A percentile compares a stretch with the other conserved stretches of the same genome.
Evolutionary conservation across 331 rosid genomes (phyloP).

Genomic region (Ulmus americana): DNA sequence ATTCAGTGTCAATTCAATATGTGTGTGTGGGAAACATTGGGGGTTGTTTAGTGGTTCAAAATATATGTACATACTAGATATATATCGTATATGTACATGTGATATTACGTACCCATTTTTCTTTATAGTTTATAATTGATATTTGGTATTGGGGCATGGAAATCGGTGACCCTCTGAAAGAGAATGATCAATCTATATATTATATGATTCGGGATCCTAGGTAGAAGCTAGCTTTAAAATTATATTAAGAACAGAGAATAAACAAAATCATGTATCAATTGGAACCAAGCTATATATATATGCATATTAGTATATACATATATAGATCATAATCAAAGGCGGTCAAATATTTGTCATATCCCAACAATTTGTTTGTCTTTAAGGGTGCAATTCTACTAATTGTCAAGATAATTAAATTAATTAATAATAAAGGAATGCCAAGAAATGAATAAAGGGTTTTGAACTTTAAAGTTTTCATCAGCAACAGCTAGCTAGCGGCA

Average conservation of each 20-base stretch:
- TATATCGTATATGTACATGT: neutral
- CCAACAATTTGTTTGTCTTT: too few relatives aligned
- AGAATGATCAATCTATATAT: slow-evolving; percentile 1
- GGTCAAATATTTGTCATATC: too few relatives aligned
- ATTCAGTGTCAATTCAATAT: slow-evolving; percentile 44
- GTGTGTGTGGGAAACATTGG: slow-evolving; percentile 30
- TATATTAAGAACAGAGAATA: too few relatives aligned
- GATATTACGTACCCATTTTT: slow-evolving; percentile 24
- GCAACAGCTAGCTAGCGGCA: neutral
- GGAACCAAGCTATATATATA: too few relatives aligned
- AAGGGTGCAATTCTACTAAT: too few relatives aligned
- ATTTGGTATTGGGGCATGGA: slow-evolving; percentile 28
- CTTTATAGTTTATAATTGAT: neutral
- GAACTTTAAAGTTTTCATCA: neutral
- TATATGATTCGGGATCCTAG: slow-evolving; percentile 61
- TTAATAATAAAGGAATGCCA: neutral
- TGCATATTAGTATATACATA: too few relatives aligned
- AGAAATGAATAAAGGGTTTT: neutral
- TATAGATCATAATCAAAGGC: too few relatives aligned
- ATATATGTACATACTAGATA: slow-evolving; percentile 11
- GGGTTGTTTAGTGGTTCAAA: slow-evolving; percentile 31
- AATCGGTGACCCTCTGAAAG: slow-evolving; percentile 20
- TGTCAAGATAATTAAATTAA: neutral
- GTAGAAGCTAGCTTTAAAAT: slow-evolving; percentile 12
- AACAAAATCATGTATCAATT: too few relatives aligned